These are phyloP conservation scores for Digitaria exilis DNA, from an alignment of 202 grass and related monocot genomes.

Conservation along the genomic window DNA sequence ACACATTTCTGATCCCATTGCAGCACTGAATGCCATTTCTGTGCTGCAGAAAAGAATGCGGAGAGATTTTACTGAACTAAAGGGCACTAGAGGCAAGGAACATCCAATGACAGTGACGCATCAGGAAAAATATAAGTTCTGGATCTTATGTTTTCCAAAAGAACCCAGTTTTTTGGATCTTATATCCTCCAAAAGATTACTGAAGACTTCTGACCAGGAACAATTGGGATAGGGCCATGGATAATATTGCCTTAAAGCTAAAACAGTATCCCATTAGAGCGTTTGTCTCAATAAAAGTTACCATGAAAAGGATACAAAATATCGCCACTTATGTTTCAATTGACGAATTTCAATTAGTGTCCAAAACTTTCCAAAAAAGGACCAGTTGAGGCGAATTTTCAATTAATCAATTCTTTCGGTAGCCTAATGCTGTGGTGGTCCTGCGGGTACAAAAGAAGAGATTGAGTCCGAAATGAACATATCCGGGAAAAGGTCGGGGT, in stretches of 20 bases:
- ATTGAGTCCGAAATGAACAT: too few species aligned
- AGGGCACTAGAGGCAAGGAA: neutral
- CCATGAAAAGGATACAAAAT: neutral
- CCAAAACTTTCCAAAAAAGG: too few species aligned
- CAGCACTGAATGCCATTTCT: neutral
- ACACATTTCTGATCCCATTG: neutral
- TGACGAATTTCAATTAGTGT: too few species aligned
- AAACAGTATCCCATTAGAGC: neutral
- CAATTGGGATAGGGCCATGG: neutral
- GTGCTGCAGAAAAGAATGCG: neutral
- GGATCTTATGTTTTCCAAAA: neutral
- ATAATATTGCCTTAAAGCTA: neutral
- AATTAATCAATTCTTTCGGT: too few species aligned
- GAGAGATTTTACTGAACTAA: neutral
- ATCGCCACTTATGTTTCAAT: neutral
- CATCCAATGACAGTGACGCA: neutral
- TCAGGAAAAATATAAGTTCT: neutral
- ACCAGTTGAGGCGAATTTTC: too few species aligned
- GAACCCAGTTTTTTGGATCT: too few species aligned
- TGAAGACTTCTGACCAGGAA: neutral
- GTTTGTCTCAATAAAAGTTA: constrained; percentile 15
- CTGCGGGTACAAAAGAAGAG: too few species aligned
- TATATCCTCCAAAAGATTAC: neutral
- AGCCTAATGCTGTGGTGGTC: too few species aligned
- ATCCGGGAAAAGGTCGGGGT: too few species aligned